A percentile compares a stretch with the other conserved stretches of the same genome.
Conservation (phyloP, 2,329 filamentous ascomycete species). For the Knufia fluminis region DNA sequence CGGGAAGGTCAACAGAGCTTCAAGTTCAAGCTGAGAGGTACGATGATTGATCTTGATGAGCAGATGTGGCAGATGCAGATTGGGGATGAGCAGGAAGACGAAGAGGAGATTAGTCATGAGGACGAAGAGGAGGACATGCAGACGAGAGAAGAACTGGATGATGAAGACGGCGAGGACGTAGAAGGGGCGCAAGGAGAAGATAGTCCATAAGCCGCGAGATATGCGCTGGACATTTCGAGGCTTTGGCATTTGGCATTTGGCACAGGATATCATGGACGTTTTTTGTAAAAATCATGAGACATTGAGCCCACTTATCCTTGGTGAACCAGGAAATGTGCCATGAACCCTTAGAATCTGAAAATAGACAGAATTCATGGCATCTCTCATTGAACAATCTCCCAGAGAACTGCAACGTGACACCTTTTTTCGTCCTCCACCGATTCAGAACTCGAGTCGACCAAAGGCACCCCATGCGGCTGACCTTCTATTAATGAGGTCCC, state of each 20-base stretch:
- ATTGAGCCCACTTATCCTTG: no score
- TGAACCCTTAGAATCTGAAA: no score
- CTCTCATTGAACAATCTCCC: constrained; percentile 4
- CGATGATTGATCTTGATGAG: constrained; percentile 6
- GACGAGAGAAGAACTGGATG: not conserved
- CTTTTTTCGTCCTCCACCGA: not conserved
- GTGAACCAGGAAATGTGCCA: no score
- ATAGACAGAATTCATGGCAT: no score
- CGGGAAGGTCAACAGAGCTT: not conserved
- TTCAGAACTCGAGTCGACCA: not conserved
- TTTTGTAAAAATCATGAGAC: no score
- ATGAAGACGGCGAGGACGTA: not conserved
- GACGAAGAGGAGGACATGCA: not conserved
- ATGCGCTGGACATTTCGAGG: not conserved
- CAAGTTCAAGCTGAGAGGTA: constrained; percentile 6
- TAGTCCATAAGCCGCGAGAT: not conserved
- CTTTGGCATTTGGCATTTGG: no score
- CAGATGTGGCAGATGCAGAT: constrained; percentile 8
- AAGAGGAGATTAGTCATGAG: not conserved
- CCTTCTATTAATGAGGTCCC: not conserved
- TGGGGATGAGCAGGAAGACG: not conserved
- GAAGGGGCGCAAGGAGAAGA: not conserved
- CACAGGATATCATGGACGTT: no score
- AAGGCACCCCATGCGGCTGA: not conserved
- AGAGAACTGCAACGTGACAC: constrained; percentile 6